Evolutionary conservation across 225 moss, liverwort and hornwort species (phyloP).

Genomic region (Pseudisothecium myosuroides): DNA sequence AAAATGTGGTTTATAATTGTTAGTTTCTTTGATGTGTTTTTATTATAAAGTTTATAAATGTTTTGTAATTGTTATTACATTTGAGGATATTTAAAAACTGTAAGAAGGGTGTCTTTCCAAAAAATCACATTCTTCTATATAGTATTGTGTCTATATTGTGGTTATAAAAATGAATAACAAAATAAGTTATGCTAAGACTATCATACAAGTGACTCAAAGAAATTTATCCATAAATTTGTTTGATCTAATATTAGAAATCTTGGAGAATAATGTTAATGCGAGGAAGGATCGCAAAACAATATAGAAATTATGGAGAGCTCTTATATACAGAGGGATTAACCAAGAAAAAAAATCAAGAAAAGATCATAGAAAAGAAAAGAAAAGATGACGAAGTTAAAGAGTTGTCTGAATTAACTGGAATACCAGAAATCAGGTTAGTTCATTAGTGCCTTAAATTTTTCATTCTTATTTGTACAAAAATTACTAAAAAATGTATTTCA

Average conservation of each 20-base stretch:
- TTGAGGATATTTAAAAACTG: not conserved
- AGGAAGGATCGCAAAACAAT: constrained; percentile 77
- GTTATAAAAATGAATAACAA: not conserved
- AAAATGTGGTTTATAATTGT: not conserved
- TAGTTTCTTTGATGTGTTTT: not conserved
- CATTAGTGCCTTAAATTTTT: not conserved
- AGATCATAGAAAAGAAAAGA: constrained; percentile 47
- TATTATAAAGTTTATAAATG: not conserved
- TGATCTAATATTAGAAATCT: constrained; percentile 44
- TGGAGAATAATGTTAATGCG: constrained; percentile 85
- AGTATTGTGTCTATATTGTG: not conserved
- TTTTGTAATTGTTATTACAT: not conserved
- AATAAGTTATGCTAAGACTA: not conserved
- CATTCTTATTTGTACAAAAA: not conserved
- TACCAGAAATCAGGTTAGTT: constrained; percentile 72
- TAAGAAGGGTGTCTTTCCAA: not conserved
- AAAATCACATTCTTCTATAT: not conserved
- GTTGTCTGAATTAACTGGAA: constrained; percentile 58
- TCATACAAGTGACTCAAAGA: not conserved
- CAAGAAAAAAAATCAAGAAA: constrained; percentile 52
- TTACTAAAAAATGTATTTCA: too few relatives aligned
- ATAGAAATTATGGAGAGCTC: constrained; percentile 83
- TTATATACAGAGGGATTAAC: constrained; percentile 70
- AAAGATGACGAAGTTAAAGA: constrained; percentile 69
- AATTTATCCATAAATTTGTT: not conserved